Evolutionary conservation across 345 rosid species (phyloP).

Genomic region (Bruguiera sexangula): DNA sequence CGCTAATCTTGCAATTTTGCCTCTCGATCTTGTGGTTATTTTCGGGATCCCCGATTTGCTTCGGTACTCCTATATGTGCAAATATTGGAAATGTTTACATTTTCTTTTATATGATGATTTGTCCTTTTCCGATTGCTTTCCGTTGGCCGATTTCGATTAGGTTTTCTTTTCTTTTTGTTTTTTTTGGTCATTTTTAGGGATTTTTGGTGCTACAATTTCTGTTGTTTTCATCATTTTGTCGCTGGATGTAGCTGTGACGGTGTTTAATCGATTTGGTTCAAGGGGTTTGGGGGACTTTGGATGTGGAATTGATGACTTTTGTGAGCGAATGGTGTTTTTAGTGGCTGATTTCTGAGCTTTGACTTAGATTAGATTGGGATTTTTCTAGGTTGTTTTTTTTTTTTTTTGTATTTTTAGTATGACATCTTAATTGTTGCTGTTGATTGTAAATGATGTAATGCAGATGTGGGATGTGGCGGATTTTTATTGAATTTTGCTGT

Average conservation of each 20-base stretch:
- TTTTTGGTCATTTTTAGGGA: neutral
- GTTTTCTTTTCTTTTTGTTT: neutral
- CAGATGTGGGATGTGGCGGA: no score
- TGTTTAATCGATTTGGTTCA: neutral
- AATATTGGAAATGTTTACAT: neutral
- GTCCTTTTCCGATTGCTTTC: neutral
- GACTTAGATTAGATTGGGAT: neutral
- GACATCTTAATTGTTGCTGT: no score
- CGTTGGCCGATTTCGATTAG: neutral
- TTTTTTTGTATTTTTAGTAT: neutral
- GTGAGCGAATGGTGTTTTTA: neutral
- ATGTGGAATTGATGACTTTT: neutral
- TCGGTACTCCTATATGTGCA: neutral
- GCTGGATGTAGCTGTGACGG: neutral
- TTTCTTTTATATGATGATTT: neutral
- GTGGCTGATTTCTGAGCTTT: neutral
- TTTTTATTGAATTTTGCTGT: no score
- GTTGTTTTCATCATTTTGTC: neutral
- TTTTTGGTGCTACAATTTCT: no score
- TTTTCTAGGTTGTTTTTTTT: neutral
- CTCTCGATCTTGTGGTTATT: conserved; percentile 5
- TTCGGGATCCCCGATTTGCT: conserved; percentile 24
- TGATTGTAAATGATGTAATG: no score
- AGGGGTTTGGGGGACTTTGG: neutral
- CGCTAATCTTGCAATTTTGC: conserved; percentile 8